Evolutionary conservation across 73 alveolate species (phyloP), one percentile per base, ranked within the genome.

Genomic region (Uronychia binucleata): DNA sequence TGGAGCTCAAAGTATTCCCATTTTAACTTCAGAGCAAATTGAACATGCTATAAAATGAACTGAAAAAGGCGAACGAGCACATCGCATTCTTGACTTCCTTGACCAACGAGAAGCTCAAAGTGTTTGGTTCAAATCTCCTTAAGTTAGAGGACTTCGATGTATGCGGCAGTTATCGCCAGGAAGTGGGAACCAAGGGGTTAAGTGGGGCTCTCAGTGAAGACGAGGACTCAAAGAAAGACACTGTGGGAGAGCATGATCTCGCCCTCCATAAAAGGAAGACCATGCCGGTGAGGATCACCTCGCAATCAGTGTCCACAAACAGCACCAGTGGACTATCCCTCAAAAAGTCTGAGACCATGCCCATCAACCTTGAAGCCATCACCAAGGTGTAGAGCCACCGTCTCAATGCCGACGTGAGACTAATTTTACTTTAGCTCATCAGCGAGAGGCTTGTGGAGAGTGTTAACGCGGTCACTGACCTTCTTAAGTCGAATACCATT

Each of bases 381-480:
- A 26, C 33, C n/a, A 67, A 31, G 0, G 14, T 60, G 5, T 8
- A 89, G 30, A 86, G 78, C 31, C 77, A 85, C 58, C 76, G 83
- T 28, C 79, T 74, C n/a, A 58, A 34, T 29, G 85, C 57, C 57
- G 90, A 91, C 31, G 92, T 86, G 1, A n/a, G 86, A 86, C 26
- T 46, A 46, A 5, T 46, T 46, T 46, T 19, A 46, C 5, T 46
- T 5, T 46, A 46, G 67, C 5, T 46, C n/a, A 46, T 46, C 5
- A 46, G 67, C 19, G 87, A 80, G 74, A 67, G 96, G 33, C 78
- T 90, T 0, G 79, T 84, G n/a, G 93, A 90, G 25, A 31, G 83
- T 0, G 88, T 90, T 19, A 90, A 86, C 58, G 89, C 93, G 26
- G 96, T 90, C 29, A 90, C 96, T 26, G 96, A 90, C 60, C 82